Base-by-base conservation (phyloP, 2,329 filamentous ascomycete species). In the Fusarium temperatum region DNA sequence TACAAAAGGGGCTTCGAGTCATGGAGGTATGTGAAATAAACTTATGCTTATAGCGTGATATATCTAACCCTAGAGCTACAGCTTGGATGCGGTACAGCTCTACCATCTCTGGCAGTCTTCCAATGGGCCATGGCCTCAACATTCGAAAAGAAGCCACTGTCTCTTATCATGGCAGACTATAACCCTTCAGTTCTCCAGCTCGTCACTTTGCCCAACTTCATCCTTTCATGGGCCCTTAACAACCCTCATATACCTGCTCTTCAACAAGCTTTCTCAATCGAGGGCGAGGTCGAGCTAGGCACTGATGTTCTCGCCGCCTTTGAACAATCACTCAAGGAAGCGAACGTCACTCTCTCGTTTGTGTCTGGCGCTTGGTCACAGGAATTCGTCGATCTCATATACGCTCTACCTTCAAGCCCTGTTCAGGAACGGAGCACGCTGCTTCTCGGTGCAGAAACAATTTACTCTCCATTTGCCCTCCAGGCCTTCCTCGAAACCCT, bases 71-170 rank as follows among this genome's bases (percentile, higher is more conserved):
- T 53, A 22, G 30, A 42, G 30, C 42, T 47, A 65, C 75, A 94
- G 91, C 88, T 96, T 66, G 94, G 94, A 30, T 95, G 93, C 77
- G 94, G 94, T 59, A 94, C 92, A 57, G 93, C 92, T 1, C 83
- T 96, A 17, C 94, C 94, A 11, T 91, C 89, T 6, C 82, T 95
- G 8, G 89, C 93, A 14, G 84, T 95, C 10, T 93, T 94, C 77
- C 90, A 92, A 77, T 92, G 87, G 85, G 83, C 83, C 51, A 82
- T 80, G 22, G 71, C 72, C 30, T 68, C 65, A 26, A 54, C 41
- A 28, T 57, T 73, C 35, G 42, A 69, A 42, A 64, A 64, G 57
- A 71, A 68, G 32, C 81, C 81, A 38, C 82, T 93, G 35, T 86
- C 88, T 61, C 88, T 96, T 73, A 89, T 90, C 24, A 83, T 96